These are phyloP conservation scores for Oropetium thomaeum DNA, from an alignment of 176 grass and related monocot species.

Conservation along the genomic window DNA sequence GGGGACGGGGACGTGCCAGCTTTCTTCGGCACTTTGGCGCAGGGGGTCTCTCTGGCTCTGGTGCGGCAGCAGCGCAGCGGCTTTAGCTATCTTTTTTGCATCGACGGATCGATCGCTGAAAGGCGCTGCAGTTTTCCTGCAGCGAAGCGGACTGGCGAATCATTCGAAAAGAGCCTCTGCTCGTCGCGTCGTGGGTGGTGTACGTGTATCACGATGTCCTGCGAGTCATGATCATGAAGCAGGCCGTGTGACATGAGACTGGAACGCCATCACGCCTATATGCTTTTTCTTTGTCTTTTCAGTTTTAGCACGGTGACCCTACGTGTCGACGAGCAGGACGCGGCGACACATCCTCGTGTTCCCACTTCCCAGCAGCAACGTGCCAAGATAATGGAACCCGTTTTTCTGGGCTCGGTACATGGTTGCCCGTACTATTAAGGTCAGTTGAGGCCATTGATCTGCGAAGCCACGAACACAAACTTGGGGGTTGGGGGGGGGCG, in stretches of 20 bases:
- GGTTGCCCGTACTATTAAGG: no score
- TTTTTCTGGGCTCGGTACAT: no score
- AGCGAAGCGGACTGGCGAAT: neutral
- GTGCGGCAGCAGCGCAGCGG: neutral
- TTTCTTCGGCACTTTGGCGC: neutral
- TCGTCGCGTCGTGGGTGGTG: neutral
- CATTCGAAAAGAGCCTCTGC: neutral
- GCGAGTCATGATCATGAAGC: slow-evolving; percentile 9
- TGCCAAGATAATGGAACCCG: no score
- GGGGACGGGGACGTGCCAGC: neutral
- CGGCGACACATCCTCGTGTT: no score
- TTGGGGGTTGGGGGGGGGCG: no score
- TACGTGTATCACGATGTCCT: no score
- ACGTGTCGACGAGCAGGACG: neutral
- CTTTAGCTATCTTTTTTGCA: neutral
- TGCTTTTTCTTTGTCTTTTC: neutral
- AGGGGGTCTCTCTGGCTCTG: neutral
- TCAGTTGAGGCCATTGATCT: no score
- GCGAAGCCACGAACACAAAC: no score
- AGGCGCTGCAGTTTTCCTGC: neutral
- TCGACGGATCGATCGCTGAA: neutral
- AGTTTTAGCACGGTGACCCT: neutral
- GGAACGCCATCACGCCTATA: neutral
- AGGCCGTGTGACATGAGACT: neutral
- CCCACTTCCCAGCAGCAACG: no score